These are phyloP conservation scores for Alternaria sp. DNA, from an alignment of 2,329 filamentous ascomycete genomes.

Conservation along the genomic window DNA sequence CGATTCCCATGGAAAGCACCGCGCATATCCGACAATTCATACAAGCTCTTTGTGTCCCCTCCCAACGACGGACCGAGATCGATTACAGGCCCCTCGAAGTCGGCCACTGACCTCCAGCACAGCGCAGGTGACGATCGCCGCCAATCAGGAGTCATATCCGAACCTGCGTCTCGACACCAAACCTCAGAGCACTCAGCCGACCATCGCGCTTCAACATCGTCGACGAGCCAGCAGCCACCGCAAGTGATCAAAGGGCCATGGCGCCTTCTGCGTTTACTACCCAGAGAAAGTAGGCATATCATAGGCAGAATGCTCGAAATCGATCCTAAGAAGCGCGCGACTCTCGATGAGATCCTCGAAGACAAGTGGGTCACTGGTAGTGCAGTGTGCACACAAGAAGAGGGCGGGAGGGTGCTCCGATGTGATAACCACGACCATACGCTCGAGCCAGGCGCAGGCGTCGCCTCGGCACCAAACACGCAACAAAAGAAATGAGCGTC, in stretches of 20 bases:
- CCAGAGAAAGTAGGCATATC: slow-evolving; percentile 87
- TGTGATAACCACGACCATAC: slow-evolving; percentile 83
- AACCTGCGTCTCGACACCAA: slow-evolving; percentile 51
- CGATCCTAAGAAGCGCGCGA: slow-evolving; percentile 81
- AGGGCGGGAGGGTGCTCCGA: slow-evolving; percentile 73
- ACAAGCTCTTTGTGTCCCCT: slow-evolving; percentile 86
- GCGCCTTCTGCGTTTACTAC: slow-evolving; percentile 84
- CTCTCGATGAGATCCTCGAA: slow-evolving; percentile 81
- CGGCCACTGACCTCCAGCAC: slow-evolving; percentile 45
- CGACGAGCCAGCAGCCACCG: slow-evolving; percentile 54
- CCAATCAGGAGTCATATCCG: slow-evolving; percentile 41
- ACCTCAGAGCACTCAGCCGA: slow-evolving; percentile 26
- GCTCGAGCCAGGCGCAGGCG: slow-evolving; percentile 68
- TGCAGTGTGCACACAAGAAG: slow-evolving; percentile 80
- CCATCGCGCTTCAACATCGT: slow-evolving; percentile 26
- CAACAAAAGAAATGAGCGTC: slow-evolving; percentile 44
- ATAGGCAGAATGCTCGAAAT: slow-evolving; percentile 92
- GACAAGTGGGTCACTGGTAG: slow-evolving; percentile 91
- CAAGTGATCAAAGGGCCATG: slow-evolving; percentile 87
- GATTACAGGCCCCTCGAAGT: slow-evolving; percentile 42
- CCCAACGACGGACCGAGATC: slow-evolving; percentile 63
- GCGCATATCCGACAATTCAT: slow-evolving; percentile 89
- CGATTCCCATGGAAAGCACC: slow-evolving; percentile 98
- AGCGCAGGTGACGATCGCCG: slow-evolving; percentile 39
- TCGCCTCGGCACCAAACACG: slow-evolving; percentile 36